Evolutionary conservation across 305 asterid species (phyloP).

Genomic region (Fraxinus xanthoxyloides): DNA sequence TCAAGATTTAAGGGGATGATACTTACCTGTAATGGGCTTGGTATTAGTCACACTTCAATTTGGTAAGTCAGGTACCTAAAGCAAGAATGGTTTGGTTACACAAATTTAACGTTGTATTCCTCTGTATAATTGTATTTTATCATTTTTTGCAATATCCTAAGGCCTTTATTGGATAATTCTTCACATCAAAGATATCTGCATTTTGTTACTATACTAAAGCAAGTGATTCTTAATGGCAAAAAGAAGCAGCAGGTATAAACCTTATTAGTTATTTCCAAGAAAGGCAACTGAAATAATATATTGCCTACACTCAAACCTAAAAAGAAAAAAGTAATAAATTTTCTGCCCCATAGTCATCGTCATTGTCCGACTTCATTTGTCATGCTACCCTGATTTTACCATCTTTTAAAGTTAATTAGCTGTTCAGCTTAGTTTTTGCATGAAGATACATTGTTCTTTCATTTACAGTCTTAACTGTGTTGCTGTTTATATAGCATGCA

Average conservation of each 20-base stretch:
- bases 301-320: neutral
- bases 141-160: neutral
- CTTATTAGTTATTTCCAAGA: neutral
- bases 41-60: conserved; percentile 48
- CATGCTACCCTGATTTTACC: neutral
- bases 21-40: conserved; percentile 67
- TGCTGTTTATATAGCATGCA: neutral
- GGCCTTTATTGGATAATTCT: neutral
- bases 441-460: neutral
- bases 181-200: neutral
- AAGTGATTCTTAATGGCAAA: neutral
- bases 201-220: neutral
- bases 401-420: neutral
- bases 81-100: conserved; percentile 8
- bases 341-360: neutral
- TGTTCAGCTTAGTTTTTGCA: neutral
- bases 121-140: neutral
- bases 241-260: neutral
- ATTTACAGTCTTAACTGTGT: neutral
- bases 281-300: neutral
- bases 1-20: conserved; percentile 74
- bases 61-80: conserved; percentile 36
- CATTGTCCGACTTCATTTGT: neutral
- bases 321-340: neutral
- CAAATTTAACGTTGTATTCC: neutral